A percentile compares a stretch with the other conserved stretches of the same genome.
These are phyloP conservation scores for Massariosphaeria phaeospora DNA, from an alignment of 495 filamentous ascomycete species.

Conservation along the genomic window DNA sequence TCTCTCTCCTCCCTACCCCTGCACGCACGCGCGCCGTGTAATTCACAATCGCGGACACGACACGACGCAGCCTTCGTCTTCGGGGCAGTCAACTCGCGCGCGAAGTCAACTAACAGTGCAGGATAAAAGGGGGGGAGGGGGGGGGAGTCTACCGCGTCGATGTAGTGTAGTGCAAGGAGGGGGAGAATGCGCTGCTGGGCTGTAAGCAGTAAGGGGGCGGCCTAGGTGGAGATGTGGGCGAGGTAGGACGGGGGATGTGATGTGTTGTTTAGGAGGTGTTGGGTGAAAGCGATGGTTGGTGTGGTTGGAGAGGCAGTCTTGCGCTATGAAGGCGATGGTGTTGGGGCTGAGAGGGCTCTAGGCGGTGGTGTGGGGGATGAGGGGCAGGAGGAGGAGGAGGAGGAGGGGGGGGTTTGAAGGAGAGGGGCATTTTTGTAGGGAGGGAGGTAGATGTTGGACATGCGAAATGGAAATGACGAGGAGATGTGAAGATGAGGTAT, in stretches of 20 bases:
- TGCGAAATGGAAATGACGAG: not conserved
- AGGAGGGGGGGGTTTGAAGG: not conserved
- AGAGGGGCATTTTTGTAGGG: not conserved
- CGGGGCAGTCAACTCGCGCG: constrained; percentile 58
- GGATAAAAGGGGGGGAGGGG: constrained; percentile 51
- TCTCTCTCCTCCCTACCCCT: too few species aligned
- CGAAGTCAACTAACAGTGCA: constrained; percentile 58
- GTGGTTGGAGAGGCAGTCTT: constrained; percentile 31
- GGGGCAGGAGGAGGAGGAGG: constrained; percentile 14
- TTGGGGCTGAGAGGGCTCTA: constrained; percentile 41
- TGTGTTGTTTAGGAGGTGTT: constrained; percentile 40
- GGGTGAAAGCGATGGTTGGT: constrained; percentile 32
- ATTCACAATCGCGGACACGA: constrained; percentile 57
- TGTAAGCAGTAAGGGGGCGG: constrained; percentile 58
- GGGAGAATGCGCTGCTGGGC: constrained; percentile 52
- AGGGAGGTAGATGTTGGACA: too few species aligned
- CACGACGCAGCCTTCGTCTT: constrained; percentile 57
- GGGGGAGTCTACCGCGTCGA: constrained; percentile 64
- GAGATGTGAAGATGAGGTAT: not conserved
- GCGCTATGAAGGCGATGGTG: constrained; percentile 41
- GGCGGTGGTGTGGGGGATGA: constrained; percentile 25
- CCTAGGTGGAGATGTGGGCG: constrained; percentile 59
- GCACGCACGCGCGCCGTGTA: constrained; percentile 47
- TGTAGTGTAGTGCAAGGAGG: constrained; percentile 67
- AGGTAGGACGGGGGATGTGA: constrained; percentile 51